Base-by-base conservation (phyloP, 164 flowering plant genomes). In the Berberis vulgaris region DNA sequence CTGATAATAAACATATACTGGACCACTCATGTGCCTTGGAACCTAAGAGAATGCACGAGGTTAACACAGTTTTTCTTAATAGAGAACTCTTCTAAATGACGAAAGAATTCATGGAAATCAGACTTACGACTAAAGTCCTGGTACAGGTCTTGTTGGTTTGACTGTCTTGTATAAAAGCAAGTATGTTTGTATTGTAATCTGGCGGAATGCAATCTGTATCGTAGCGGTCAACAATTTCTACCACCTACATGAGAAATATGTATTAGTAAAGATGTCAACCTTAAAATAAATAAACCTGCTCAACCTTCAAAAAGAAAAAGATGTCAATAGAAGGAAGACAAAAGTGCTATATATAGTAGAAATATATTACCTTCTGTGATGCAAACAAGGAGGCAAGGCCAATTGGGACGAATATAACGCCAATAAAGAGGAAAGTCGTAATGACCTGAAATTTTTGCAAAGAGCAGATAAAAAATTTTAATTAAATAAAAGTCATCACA, bases 1-100 rank as follows among this genome's bases (percentile, higher is more conserved):
- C 49, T 68, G 66, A 40, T 68, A 68, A 47, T 68, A 68, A 42
- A 68, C 71, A 68, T 54, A 69, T 1, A 64, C 57, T 43, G 72
- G 72, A 5, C 26, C 40, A 40, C 64, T 69, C 72, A 69, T 69
- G 42, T 50, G 49, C 58, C 58, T 63, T 43, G 67, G 67, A 5
- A 69, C 72, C 71, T 70, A 64, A 50, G 10, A 50, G 2, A 2
- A 50, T 50, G 12, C 54, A 8, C 12, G 9, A 2, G 12, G 10
- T 26, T 26, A 26, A 26, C 26, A 26, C 26, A 26, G 26, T 26
- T 26, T 26, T 26, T 26, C 26, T 26, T 26, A 26, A 26, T 26
- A 26, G 26, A 26, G 26, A 26, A 26, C 26, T 26, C 26, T 26
- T 26, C 26, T 26, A 26, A 26, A 26, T 26, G 26, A 26, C 26